These are phyloP conservation scores for Tricholoma terreum DNA, from an alignment of 768 basidiomycete species.

Conservation along the genomic window DNA sequence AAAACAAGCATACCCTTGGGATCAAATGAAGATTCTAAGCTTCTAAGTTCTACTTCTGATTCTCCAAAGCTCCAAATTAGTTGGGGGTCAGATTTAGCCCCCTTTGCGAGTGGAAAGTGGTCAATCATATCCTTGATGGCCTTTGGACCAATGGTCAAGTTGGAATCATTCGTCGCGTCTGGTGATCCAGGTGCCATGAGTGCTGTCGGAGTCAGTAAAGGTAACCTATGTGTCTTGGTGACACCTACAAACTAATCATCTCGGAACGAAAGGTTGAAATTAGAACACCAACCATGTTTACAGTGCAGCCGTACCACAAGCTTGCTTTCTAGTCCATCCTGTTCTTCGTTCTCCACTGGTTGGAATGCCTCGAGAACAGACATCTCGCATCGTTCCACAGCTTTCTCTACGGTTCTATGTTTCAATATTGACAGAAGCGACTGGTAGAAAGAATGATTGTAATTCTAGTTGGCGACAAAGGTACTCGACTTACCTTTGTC, in stretches of 20 bases:
- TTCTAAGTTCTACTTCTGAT: conserved; percentile 65
- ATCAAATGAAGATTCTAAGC: conserved; percentile 63
- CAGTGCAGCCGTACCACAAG: conserved; percentile 73
- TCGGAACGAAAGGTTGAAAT: neutral
- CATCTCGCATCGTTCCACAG: conserved; percentile 74
- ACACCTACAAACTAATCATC: conserved; percentile 49
- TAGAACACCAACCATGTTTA: conserved; percentile 63
- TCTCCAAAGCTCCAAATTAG: conserved; percentile 79
- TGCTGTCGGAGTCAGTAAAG: conserved; percentile 54
- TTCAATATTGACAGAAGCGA: conserved; percentile 71
- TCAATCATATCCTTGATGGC: conserved; percentile 77
- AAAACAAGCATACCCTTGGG: conserved; percentile 46
- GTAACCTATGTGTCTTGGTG: conserved; percentile 75
- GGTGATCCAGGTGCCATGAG: conserved; percentile 67
- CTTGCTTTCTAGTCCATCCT: conserved; percentile 67
- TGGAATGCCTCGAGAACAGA: conserved; percentile 54
- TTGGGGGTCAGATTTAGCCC: conserved; percentile 68
- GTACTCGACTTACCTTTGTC: conserved; percentile 49
- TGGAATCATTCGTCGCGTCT: conserved; percentile 56
- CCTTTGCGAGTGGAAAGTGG: conserved; percentile 68
- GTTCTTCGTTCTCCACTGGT: conserved; percentile 38
- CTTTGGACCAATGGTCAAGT: conserved; percentile 67
- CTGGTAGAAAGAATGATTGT: conserved; percentile 28
- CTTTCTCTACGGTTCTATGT: conserved; percentile 71
- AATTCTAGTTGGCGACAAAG: conserved; percentile 2